phyloP scores from a whole-genome alignment of 1,284 basidiomycete species.

The Xanthoconium separans region DNA sequence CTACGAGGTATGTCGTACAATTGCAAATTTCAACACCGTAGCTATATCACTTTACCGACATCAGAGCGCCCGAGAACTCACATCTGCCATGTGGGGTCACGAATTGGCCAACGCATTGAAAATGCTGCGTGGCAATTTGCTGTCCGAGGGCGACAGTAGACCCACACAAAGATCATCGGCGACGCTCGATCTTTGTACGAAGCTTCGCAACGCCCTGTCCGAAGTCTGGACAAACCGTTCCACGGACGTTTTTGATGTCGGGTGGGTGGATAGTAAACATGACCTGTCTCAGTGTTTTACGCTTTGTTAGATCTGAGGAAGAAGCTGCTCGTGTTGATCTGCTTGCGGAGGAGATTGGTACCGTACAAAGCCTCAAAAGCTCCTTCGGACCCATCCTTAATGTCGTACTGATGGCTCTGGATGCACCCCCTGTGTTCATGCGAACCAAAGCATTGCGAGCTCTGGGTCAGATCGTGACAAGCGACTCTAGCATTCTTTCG shows the following conservation, averaged over 20 bases:
- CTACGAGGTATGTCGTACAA: constrained; percentile 54
- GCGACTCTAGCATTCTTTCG: constrained; percentile 80
- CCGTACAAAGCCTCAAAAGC: constrained; percentile 67
- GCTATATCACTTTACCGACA: background rate
- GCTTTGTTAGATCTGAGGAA: constrained; percentile 54
- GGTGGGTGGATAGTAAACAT: constrained; percentile 44
- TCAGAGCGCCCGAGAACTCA: constrained; percentile 73
- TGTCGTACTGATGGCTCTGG: constrained; percentile 73
- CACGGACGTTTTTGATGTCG: constrained; percentile 72
- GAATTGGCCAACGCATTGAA: constrained; percentile 67
- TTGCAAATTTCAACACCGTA: background rate
- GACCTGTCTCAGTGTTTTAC: constrained; percentile 6
- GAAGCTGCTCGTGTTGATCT: constrained; percentile 64
- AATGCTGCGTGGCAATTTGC: constrained; percentile 49
- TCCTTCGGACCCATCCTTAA: constrained; percentile 81
- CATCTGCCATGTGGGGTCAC: constrained; percentile 69
- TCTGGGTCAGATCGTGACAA: constrained; percentile 80
- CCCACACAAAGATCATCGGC: constrained; percentile 29
- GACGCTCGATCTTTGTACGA: constrained; percentile 48
- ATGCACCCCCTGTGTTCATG: constrained; percentile 81
- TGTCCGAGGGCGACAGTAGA: constrained; percentile 31
- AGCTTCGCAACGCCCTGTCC: constrained; percentile 58
- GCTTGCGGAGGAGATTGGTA: constrained; percentile 73
- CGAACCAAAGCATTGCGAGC: constrained; percentile 89
- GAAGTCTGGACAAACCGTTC: constrained; percentile 67